Base-by-base conservation (phyloP, 2,329 filamentous ascomycete genomes). In the Biscogniauxia mediterranea region DNA sequence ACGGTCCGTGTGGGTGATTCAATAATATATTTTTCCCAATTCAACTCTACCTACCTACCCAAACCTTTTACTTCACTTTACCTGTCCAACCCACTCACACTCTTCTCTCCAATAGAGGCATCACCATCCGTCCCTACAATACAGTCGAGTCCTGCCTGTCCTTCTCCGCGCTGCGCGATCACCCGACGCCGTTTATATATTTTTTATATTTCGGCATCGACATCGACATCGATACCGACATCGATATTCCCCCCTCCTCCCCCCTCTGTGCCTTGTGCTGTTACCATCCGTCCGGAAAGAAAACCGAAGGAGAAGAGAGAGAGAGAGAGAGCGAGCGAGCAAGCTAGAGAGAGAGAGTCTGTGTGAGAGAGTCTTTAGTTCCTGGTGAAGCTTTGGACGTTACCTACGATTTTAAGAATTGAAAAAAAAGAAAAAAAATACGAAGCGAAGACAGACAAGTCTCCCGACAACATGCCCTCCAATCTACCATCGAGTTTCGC, bases 401-500 rank as follows among this genome's bases (percentile, higher is more conserved):
- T n/a, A 4, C 15, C 38, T n/a, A 17, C 38, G 15, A 46, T 46
- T 46, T 46, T 11, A n/a, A 46, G 38, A n/a, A n/a, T 13, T 32
- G 28, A 28, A 38, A 49, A 58, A 58, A 38, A 28, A 25, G 28
- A 17, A 53, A 51, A 52, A 57, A 52, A 53, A 46, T 19, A 15
- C 56, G 28, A 26, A 57, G 19, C 11, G 19, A 23, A 26, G 51
- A 52, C 51, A 54, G 11, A 66, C 17, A 6, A 32, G 38, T 46
- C 38, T 46, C 38, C 38, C 38, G 15, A 46, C 62, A 77, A 65
- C 62, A 83, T 92, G 89, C 85, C 89, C 80, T 86, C 88, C 75
- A 88, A 90, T 80, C 85, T 92, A 77, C 88, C 89, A 71, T 92
- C 90, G 70, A 93, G 89, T 83, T 93, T 93, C 79, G 90, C 90